Evolutionary conservation across 371 early-diverging fungal species (phyloP).

Genomic region (Ecytonucleospora hepatopenaei): DNA sequence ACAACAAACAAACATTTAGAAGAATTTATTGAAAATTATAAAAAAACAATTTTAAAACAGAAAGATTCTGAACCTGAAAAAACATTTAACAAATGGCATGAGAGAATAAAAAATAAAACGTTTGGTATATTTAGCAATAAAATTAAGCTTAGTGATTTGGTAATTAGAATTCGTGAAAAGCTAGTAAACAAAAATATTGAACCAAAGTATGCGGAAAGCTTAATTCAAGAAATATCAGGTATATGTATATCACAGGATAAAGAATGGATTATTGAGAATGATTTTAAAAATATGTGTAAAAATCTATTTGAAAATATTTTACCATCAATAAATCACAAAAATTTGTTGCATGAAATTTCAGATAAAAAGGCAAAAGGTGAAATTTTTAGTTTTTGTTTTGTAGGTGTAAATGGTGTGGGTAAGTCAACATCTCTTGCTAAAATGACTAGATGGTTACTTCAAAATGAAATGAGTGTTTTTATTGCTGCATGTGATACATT

Average conservation of each 20-base stretch:
- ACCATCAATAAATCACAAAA: conserved; percentile 77
- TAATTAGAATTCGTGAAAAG: conserved; percentile 40
- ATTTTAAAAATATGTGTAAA: conserved; percentile 64
- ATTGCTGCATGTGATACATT: conserved; percentile 99
- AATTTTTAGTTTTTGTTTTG: conserved; percentile 78
- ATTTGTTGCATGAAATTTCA: conserved; percentile 75
- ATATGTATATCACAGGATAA: conserved; percentile 28
- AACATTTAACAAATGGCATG: background rate
- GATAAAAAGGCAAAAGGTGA: conserved; percentile 62
- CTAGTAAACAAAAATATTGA: conserved; percentile 53
- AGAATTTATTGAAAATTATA: conserved; percentile 8
- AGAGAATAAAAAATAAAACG: conserved; percentile 9
- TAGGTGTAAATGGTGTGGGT: conserved; percentile 97
- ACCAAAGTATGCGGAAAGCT: conserved; percentile 23
- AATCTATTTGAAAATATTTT: conserved; percentile 68
- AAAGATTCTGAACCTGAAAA: background rate
- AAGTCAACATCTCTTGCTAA: conserved; percentile 90
- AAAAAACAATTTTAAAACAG: conserved; percentile 12
- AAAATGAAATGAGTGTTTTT: conserved; percentile 73
- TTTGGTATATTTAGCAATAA: conserved; percentile 37
- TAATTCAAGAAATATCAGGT: conserved; percentile 39
- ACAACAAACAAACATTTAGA: background rate
- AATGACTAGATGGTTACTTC: conserved; percentile 85
- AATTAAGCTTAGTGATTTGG: conserved; percentile 37
- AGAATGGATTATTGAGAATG: conserved; percentile 19